A percentile compares a stretch with the other conserved stretches of the same genome.
phyloP scores from a whole-genome alignment of 192 early-diverging fungal species.

The Paraglomus occultum region DNA sequence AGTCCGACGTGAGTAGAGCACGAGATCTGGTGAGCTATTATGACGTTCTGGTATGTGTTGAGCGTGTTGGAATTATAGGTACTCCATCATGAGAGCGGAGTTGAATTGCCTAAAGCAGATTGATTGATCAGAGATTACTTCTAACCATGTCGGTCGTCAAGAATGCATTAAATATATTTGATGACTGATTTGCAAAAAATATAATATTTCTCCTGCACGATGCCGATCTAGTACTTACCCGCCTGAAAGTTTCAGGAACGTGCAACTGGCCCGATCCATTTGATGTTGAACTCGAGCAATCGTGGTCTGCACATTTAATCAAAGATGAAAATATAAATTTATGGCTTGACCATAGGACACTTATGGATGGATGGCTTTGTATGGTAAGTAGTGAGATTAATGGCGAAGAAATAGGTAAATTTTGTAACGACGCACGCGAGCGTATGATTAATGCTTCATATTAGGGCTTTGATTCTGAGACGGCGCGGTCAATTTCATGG shows the following conservation, averaged over 20 bases:
- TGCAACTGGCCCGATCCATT: too few relatives aligned
- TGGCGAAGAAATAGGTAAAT: too few relatives aligned
- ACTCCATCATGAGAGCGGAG: slow-evolving; percentile 5
- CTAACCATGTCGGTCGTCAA: not conserved
- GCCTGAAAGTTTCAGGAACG: too few relatives aligned
- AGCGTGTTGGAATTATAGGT: not conserved
- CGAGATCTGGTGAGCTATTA: slow-evolving; percentile 11
- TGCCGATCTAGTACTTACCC: slow-evolving; percentile 1
- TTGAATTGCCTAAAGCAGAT: not conserved
- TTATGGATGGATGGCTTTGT: slow-evolving; percentile 11
- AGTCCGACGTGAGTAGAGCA: slow-evolving; percentile 1
- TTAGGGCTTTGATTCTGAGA: slow-evolving; percentile 12
- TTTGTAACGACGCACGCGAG: not conserved
- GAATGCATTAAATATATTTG: not conserved
- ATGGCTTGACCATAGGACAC: not conserved
- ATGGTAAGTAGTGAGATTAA: slow-evolving; percentile 16
- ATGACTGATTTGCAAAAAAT: slow-evolving; percentile 7
- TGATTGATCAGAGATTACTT: slow-evolving; percentile 24
- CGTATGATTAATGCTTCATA: not conserved
- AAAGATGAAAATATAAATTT: not conserved
- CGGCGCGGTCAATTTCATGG: slow-evolving; percentile 3
- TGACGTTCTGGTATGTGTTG: not conserved
- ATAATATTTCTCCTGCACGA: not conserved
- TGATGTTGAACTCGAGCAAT: too few relatives aligned
- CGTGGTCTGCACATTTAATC: not conserved